phyloP scores from a whole-genome alignment of 2,329 filamentous ascomycete genomes.

The Fusarium oxysporum region DNA sequence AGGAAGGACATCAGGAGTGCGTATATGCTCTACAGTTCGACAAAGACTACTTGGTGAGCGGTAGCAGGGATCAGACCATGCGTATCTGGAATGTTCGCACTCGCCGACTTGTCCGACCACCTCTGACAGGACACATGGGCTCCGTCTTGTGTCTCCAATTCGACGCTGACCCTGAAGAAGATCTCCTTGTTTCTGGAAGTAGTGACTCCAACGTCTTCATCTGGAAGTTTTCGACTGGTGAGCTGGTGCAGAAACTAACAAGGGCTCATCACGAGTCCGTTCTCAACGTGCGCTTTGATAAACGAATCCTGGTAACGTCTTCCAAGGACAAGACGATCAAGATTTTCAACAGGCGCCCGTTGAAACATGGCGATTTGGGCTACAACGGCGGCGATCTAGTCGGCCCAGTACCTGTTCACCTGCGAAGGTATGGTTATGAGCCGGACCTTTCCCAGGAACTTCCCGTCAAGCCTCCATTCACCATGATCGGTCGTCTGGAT shows the following conservation, averaged over 20 bases:
- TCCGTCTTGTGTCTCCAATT: constrained; percentile 97
- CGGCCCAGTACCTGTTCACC: constrained; percentile 63
- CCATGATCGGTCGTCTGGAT: constrained; percentile 80
- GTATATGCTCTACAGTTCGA: constrained; percentile 96
- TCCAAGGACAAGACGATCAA: constrained; percentile 98
- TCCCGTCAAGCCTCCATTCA: constrained; percentile 72
- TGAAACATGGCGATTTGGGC: constrained; percentile 71
- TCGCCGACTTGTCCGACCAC: constrained; percentile 78
- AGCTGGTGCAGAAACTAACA: constrained; percentile 79
- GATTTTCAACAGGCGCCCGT: constrained; percentile 84
- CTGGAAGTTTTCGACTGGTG: constrained; percentile 92
- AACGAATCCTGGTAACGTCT: constrained; percentile 91
- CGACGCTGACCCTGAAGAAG: constrained; percentile 86
- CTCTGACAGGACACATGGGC: constrained; percentile 80
- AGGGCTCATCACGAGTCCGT: constrained; percentile 90
- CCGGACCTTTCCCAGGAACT: constrained; percentile 59
- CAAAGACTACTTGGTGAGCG: constrained; percentile 87
- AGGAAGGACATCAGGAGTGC: constrained; percentile 90
- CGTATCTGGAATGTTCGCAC: constrained; percentile 92
- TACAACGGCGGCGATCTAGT: constrained; percentile 59
- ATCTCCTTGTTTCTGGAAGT: constrained; percentile 94
- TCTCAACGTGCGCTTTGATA: constrained; percentile 91
- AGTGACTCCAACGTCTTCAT: constrained; percentile 92
- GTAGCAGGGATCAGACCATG: constrained; percentile 88
- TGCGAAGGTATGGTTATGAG: constrained; percentile 68